phyloP scores from a whole-genome alignment of 2,329 filamentous ascomycete species.

The Fusarium palustre region DNA sequence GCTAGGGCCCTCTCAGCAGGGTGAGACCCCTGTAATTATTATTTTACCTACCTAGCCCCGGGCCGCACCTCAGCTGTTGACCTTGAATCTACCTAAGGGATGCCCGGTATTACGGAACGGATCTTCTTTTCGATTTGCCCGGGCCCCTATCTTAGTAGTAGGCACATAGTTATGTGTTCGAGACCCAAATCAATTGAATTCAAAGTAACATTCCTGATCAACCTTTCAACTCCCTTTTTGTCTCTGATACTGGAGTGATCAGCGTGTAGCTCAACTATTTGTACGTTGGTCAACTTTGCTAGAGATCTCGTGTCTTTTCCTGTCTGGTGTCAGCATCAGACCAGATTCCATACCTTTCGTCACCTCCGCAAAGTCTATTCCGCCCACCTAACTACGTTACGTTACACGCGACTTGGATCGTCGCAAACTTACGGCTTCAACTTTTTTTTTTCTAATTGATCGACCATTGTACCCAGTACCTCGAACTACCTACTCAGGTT shows the following conservation, averaged over 20 bases:
- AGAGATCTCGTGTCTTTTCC: slow-evolving; percentile 5
- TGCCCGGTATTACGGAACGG: slow-evolving; percentile 23
- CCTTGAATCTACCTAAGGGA: slow-evolving; percentile 14
- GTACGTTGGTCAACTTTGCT: background rate
- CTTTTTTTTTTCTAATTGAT: background rate
- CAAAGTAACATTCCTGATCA: slow-evolving; percentile 36
- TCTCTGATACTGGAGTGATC: slow-evolving; percentile 21
- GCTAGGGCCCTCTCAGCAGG: slow-evolving; percentile 4
- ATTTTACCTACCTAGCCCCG: slow-evolving; percentile 6
- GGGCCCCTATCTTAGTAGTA: background rate
- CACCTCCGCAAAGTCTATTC: slow-evolving; percentile 33
- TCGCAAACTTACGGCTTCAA: slow-evolving; percentile 25
- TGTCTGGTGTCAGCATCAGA: slow-evolving; percentile 32
- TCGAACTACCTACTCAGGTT: slow-evolving; percentile 4
- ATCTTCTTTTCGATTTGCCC: slow-evolving; percentile 29
- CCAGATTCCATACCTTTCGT: too few relatives aligned
- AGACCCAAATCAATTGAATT: slow-evolving; percentile 33
- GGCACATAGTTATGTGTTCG: slow-evolving; percentile 15
- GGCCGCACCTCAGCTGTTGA: background rate
- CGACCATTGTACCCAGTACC: slow-evolving; percentile 1
- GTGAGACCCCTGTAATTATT: slow-evolving; percentile 28
- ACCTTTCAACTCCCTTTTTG: slow-evolving; percentile 30
- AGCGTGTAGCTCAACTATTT: slow-evolving; percentile 10
- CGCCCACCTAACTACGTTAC: slow-evolving; percentile 24
- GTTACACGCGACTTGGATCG: slow-evolving; percentile 37